These are phyloP conservation scores for Hypoxylon fragiforme DNA, from an alignment of 495 filamentous ascomycete species.

Conservation along the genomic window DNA sequence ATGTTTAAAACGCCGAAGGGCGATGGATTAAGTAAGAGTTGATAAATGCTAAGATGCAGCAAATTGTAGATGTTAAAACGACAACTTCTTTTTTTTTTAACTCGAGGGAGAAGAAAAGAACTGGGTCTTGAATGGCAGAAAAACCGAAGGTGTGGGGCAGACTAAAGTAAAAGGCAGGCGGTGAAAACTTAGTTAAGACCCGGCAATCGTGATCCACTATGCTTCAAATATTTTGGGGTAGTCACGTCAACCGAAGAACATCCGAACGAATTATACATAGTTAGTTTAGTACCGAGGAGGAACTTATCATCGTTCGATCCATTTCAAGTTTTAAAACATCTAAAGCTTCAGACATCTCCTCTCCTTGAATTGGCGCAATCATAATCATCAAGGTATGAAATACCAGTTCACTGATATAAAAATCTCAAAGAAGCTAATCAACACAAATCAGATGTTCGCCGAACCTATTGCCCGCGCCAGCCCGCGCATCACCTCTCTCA, in stretches of 20 bases:
- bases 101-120: slow-evolving; percentile 19
- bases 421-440: slow-evolving; percentile 32
- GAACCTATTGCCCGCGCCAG: slow-evolving; percentile 71
- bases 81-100: slow-evolving; percentile 16
- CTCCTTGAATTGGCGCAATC: slow-evolving; percentile 24
- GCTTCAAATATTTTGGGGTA: too few relatives aligned
- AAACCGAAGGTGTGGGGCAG: slow-evolving; percentile 3
- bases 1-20: too few relatives aligned
- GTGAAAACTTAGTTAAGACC: background rate
- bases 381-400: slow-evolving; percentile 37
- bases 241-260: slow-evolving; percentile 22
- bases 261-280: slow-evolving; percentile 5
- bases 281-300: too few relatives aligned
- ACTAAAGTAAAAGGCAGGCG: background rate
- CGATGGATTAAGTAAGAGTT: too few relatives aligned
- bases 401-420: background rate
- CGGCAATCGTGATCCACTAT: background rate
- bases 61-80: too few relatives aligned
- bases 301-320: slow-evolving; percentile 29
- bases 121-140: slow-evolving; percentile 22
- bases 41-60: too few relatives aligned
- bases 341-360: slow-evolving; percentile 14
- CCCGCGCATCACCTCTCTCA: slow-evolving; percentile 59
- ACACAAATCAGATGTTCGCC: slow-evolving; percentile 75
- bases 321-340: slow-evolving; percentile 25